Base-by-base conservation (phyloP, 2,329 filamentous ascomycete genomes). In the Trichoderma arundinaceum region DNA sequence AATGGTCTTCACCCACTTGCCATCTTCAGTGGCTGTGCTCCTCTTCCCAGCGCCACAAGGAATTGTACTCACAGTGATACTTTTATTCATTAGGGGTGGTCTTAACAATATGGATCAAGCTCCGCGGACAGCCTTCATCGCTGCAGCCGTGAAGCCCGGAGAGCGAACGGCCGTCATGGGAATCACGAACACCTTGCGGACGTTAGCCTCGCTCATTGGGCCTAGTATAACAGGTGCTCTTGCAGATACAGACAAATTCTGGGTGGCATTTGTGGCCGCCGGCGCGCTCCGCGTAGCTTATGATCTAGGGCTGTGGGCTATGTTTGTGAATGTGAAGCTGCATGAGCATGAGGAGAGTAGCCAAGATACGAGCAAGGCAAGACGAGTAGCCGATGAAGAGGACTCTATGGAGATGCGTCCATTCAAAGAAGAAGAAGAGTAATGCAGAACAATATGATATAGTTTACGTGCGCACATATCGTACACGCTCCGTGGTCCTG, bases 101-200 rank as follows among this genome's bases (percentile, higher is more conserved):
- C 77, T 90, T 51, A 90, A 90, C 71, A 87, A 84, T 68, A 90
- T 91, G 86, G 88, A 90, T 68, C 88, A 90, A 77, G 88, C 86
- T 0, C 88, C 88, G 0, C 81, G 88, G 2, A 79, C 87, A 0
- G 88, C 88, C 0, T 86, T 91, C 65, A 89, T 91, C 57, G 87
- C 88, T 1, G 87, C 87, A 0, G 86, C 89, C 0, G 88, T 90
- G 2, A 84, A 82, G 68, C 84, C 87, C 0, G 83, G 86, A 62
- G 88, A 91, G 74, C 79, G 88, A 1, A 91, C 88, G 0, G 88
- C 87, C 0, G 87, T 88, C n/a, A 88, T 90, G 86, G 88, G 88
- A 12, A 88, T 91, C 69, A 90, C 87, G 0, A 81, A 79, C 53
- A 86, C 86, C 72, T 66, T 90, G 33, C 79, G 87, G 7, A 90